Percentiles rank a stretch among this genome's conserved stretches.
phyloP scores from a whole-genome alignment of 2,329 filamentous ascomycete species.

The Grosmannia huntii region DNA sequence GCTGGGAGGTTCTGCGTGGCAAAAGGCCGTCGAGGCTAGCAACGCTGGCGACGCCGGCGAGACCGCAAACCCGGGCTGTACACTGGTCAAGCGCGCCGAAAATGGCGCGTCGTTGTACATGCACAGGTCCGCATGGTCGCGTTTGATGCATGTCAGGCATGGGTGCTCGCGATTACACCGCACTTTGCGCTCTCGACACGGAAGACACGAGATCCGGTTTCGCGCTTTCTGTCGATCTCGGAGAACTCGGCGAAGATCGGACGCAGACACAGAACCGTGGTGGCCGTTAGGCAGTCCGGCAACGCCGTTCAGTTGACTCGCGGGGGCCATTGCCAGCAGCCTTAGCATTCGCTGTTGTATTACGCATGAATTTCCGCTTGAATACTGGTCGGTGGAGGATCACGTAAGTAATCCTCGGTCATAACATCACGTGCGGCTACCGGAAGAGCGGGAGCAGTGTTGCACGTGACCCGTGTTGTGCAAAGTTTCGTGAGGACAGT shows the following conservation, averaged over 20 bases:
- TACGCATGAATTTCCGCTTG: too few species aligned
- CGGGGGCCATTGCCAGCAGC: not conserved
- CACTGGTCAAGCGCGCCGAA: not conserved
- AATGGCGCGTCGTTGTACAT: not conserved
- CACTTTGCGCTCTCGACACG: not conserved
- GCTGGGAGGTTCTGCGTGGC: not conserved
- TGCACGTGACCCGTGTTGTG: too few species aligned
- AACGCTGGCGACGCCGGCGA: not conserved
- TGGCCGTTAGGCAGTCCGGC: not conserved
- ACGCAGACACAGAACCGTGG: not conserved
- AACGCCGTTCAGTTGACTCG: not conserved
- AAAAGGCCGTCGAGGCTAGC: not conserved
- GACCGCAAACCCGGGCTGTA: not conserved
- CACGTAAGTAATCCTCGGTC: too few species aligned
- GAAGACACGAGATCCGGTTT: not conserved
- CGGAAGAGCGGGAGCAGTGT: too few species aligned
- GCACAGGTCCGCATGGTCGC: not conserved
- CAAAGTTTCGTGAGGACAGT: too few species aligned
- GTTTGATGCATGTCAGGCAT: not conserved
- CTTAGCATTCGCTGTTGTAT: not conserved
- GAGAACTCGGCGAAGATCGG: not conserved
- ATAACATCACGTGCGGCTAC: too few species aligned
- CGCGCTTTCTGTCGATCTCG: not conserved
- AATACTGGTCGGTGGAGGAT: too few species aligned
- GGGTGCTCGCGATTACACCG: not conserved